These are phyloP conservation scores for Boletus sensibilis DNA, from an alignment of 768 basidiomycete species.

Conservation along the genomic window DNA sequence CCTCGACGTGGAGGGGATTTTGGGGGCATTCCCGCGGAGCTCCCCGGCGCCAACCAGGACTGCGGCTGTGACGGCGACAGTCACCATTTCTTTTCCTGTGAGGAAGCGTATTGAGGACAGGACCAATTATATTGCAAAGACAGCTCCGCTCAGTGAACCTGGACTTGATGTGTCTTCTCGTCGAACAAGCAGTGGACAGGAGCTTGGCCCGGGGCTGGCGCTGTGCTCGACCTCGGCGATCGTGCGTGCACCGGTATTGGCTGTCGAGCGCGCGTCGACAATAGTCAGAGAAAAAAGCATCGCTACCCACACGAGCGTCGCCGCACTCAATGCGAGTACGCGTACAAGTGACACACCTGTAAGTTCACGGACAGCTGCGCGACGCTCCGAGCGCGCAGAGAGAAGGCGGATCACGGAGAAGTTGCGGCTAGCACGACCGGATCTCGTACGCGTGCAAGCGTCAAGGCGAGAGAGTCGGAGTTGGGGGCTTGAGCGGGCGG, in stretches of 20 bases:
- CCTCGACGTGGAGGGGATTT: not conserved
- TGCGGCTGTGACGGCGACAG: not conserved
- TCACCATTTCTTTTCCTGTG: slow-evolving; percentile 23
- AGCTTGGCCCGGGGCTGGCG: not conserved
- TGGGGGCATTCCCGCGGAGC: not conserved
- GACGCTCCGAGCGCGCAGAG: slow-evolving; percentile 20
- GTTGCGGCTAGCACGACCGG: slow-evolving; percentile 44
- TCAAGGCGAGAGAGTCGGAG: slow-evolving; percentile 20
- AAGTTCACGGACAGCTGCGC: slow-evolving; percentile 21
- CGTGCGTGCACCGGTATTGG: not conserved
- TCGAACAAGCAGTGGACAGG: not conserved
- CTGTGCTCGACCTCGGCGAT: slow-evolving; percentile 8
- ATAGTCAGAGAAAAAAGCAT: not conserved
- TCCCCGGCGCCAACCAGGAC: not conserved
- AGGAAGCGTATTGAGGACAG: slow-evolving; percentile 11
- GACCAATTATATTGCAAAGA: slow-evolving; percentile 1
- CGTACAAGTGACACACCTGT: not conserved
- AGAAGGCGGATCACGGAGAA: slow-evolving; percentile 36
- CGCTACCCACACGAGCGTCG: not conserved
- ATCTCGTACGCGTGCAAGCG: slow-evolving; percentile 32
- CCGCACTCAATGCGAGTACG: not conserved
- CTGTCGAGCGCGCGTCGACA: not conserved
- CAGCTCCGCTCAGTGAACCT: not conserved
- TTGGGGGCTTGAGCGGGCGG: not conserved
- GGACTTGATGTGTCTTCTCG: not conserved